phyloP scores from a whole-genome alignment of 1,139 yeast genomes.

The Magnusiomyces tetraspermus region DNA sequence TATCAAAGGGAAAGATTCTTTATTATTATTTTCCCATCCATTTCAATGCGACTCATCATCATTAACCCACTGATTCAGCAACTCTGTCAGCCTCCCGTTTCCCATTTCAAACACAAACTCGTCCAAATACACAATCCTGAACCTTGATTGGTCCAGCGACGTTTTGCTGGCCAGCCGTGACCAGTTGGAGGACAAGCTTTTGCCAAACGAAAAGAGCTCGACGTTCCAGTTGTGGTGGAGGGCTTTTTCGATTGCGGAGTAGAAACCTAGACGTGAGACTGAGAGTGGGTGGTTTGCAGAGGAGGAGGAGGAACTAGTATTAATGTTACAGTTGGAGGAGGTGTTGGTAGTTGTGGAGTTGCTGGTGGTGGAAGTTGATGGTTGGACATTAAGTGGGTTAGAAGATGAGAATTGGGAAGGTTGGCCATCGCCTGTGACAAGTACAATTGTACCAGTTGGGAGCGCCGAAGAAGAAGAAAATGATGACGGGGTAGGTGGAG shows the following conservation, averaged over 20 bases:
- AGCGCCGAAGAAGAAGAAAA: not conserved
- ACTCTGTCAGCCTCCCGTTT: no score
- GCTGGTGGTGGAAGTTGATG: no score
- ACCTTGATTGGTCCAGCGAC: constrained; percentile 8
- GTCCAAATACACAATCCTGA: constrained; percentile 18
- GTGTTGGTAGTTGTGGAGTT: no score
- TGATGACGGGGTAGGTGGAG: not conserved
- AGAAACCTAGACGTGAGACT: constrained; percentile 15
- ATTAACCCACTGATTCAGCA: no score
- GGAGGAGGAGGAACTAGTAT: constrained; percentile 8
- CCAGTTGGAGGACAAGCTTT: constrained; percentile 19
- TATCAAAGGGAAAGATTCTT: no score
- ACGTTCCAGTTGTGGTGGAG: constrained; percentile 20
- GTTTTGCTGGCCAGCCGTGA: constrained; percentile 3
- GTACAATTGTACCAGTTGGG: constrained; percentile 17
- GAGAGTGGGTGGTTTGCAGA: not conserved
- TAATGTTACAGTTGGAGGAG: no score
- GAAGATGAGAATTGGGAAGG: no score
- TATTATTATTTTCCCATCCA: no score
- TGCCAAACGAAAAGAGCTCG: constrained; percentile 21
- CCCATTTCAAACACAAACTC: constrained; percentile 15
- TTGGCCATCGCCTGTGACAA: constrained; percentile 24
- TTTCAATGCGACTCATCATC: no score
- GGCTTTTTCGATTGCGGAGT: constrained; percentile 16
- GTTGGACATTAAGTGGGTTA: no score